A percentile compares a stretch with the other conserved stretches of the same genome.
Conservation (phyloP, 2,329 filamentous ascomycete genomes). For the Pyrenochaeta sp. region DNA sequence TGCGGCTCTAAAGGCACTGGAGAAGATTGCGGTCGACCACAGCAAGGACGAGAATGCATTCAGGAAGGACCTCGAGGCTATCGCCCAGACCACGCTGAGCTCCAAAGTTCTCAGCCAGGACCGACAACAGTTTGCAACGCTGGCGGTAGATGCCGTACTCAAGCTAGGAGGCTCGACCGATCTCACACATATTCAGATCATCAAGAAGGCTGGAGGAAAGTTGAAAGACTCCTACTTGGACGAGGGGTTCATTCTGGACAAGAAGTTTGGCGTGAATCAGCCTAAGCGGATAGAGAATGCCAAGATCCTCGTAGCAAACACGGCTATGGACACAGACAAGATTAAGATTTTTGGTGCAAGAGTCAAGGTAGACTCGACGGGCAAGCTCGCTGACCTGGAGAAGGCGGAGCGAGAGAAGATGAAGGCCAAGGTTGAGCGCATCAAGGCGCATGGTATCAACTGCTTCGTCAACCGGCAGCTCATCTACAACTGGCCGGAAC, state of each 20-base stretch:
- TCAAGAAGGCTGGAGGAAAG: conserved; percentile 99
- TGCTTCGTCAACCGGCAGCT: conserved; percentile 99
- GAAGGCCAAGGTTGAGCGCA: conserved; percentile 98
- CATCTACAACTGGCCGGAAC: conserved; percentile 99
- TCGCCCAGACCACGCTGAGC: conserved; percentile 93
- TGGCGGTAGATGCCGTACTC: conserved; percentile 91
- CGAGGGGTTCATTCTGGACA: conserved; percentile 97
- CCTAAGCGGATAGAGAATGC: conserved; percentile 97
- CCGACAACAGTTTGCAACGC: conserved; percentile 85
- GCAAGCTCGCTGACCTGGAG: conserved; percentile 97
- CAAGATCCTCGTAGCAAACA: conserved; percentile 98
- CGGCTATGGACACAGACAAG: conserved; percentile 99
- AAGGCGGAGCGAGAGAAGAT: conserved; percentile 99
- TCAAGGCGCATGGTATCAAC: conserved; percentile 99
- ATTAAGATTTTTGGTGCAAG: conserved; percentile 99
- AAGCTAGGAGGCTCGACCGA: conserved; percentile 90
- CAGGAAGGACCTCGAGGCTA: conserved; percentile 86
- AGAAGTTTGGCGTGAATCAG: conserved; percentile 99
- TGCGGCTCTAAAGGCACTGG: conserved; percentile 84
- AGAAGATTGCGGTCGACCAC: conserved; percentile 86
- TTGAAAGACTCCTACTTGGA: conserved; percentile 97
- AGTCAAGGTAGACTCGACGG: conserved; percentile 95
- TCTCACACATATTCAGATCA: conserved; percentile 97
- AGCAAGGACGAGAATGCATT: conserved; percentile 85
- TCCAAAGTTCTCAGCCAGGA: conserved; percentile 97